Evolutionary conservation across 2,329 filamentous ascomycete species (phyloP), one percentile per base, ranked within the genome.

Genomic region (Myriosclerotinia scirpicola): DNA sequence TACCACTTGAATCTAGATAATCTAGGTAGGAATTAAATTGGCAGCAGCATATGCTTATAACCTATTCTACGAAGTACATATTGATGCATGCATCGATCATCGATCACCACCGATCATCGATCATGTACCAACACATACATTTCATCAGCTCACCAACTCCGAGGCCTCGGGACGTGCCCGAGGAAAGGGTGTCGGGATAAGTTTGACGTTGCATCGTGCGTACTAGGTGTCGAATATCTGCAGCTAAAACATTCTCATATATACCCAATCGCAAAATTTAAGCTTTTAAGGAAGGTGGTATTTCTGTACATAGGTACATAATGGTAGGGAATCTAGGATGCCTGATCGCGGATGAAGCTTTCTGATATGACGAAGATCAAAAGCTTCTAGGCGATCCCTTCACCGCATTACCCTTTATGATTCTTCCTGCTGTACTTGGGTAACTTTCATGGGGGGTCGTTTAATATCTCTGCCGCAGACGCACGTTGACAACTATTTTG

Each of bases 111-210:
- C 53, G 63, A 26, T 26, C 26, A 26, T 3, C 26, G 26, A 59
- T 44, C 44, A 65, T 15, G 22, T 34, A 34, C 30, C 30, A 5
- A 36, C 38, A 6, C 36, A 17, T 38, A 60, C 56, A 50, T 50
- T 20, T 62, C n/a, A 36, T 5, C 26, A 42, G 52, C 53, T 61
- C 36, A 38, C 64, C 54, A 61, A 42, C 54, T 6, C 64, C 54
- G 55, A 65, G 64, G 55, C 46, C 36, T 65, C 64, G 64, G 64
- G 50, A 61, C 58, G 64, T 53, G 53, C 42, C 64, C 64, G 54
- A 65, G 64, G 30, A 52, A 44, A 61, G 54, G 64, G 54, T 54
- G 54, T 46, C 46, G 46, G 54, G 54, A 44, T 65, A 44, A 61
- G 7, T 38, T 22, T 46, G 34, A 42, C 22, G 34, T 59, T 30